Evolutionary conservation across 1,284 basidiomycete species (phyloP).

Genomic region (Ceratobasidium sp.): DNA sequence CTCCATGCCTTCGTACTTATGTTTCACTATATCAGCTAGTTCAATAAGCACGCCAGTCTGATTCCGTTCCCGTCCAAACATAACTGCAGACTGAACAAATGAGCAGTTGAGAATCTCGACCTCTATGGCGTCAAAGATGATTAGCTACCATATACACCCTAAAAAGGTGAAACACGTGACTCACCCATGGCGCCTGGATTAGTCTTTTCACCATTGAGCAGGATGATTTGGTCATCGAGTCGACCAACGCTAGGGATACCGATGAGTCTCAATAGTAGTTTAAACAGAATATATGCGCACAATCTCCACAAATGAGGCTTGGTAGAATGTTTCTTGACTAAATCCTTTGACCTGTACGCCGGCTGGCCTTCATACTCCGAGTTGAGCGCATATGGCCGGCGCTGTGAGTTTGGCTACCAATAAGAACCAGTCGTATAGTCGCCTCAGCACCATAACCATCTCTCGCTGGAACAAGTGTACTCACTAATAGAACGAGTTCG

Average conservation of each 20-base stretch:
- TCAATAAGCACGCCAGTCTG: slow-evolving; percentile 60
- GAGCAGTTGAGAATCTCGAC: slow-evolving; percentile 53
- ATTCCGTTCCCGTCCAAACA: slow-evolving; percentile 59
- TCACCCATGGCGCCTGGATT: slow-evolving; percentile 59
- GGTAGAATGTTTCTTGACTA: slow-evolving; percentile 36
- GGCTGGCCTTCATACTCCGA: slow-evolving; percentile 11
- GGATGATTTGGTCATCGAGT: slow-evolving; percentile 43
- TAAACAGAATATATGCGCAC: neutral
- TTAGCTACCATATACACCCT: neutral
- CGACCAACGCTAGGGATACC: slow-evolving; percentile 25
- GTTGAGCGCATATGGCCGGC: slow-evolving; percentile 35
- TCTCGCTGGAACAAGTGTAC: neutral
- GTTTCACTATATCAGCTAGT: slow-evolving; percentile 50
- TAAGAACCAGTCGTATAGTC: neutral
- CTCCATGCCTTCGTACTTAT: slow-evolving; percentile 53
- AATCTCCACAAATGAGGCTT: slow-evolving; percentile 35
- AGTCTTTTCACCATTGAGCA: slow-evolving; percentile 48
- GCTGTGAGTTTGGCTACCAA: neutral
- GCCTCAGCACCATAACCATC: neutral
- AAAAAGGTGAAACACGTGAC: slow-evolving; percentile 48
- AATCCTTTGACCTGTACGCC: slow-evolving; percentile 40
- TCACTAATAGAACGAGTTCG: slow-evolving; percentile 35
- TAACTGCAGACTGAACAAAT: slow-evolving; percentile 52
- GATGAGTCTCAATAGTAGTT: neutral
- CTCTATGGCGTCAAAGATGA: slow-evolving; percentile 33